Conservation (phyloP, 108 stramenopile species). For the Parmales sp. region DNA sequence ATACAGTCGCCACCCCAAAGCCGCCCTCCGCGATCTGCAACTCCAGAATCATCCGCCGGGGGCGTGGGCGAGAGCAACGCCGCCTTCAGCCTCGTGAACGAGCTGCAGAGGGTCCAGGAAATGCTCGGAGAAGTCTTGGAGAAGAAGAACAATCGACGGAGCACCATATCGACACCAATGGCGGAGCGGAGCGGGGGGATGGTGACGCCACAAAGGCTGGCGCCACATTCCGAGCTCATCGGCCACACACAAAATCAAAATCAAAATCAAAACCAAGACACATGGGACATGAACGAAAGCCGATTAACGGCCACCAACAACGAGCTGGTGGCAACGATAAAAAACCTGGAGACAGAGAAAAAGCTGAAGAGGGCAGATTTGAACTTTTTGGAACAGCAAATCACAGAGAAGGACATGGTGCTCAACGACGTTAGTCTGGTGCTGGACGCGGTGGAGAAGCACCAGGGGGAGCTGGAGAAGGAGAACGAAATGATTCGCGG, state of each 20-base stretch:
- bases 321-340: not conserved
- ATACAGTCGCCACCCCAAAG: too few species aligned
- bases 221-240: too few species aligned
- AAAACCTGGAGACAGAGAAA: not conserved
- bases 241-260: too few species aligned
- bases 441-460: not conserved
- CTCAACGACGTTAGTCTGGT: not conserved
- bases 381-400: not conserved
- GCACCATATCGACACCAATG: too few species aligned
- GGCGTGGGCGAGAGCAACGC: too few species aligned
- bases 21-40: too few species aligned
- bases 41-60: too few species aligned
- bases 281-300: too few species aligned
- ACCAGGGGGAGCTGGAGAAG: conserved; percentile 2
- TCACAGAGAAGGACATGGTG: not conserved
- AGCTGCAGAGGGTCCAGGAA: conserved; percentile 60
- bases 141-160: conserved; percentile 23
- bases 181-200: not conserved
- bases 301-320: too few species aligned
- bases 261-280: too few species aligned
- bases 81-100: conserved; percentile 16
- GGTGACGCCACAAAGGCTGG: too few species aligned
- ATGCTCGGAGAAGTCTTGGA: conserved; percentile 59
- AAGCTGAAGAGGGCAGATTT: not conserved
- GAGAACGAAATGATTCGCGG: too few species aligned